A percentile compares a stretch with the other conserved stretches of the same genome.
Evolutionary conservation across 1,284 basidiomycete genomes (phyloP).

Genomic region (Apiotrichum brassicae): DNA sequence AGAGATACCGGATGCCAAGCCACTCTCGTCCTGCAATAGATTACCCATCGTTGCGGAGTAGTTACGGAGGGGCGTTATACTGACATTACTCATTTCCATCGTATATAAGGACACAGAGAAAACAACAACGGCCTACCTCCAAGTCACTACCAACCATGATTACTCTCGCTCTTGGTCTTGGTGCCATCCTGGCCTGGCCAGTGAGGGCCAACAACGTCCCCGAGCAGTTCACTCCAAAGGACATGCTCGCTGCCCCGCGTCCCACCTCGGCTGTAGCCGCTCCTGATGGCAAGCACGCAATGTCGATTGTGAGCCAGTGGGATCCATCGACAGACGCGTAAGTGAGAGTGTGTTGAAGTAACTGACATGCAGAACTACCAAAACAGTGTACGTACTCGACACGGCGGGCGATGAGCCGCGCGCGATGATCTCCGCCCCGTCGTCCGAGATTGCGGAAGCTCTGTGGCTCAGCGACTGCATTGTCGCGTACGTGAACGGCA

Average conservation of each 20-base stretch:
- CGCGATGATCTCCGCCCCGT: constrained; percentile 20
- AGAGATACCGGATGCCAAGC: no score
- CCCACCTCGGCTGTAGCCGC: constrained; percentile 64
- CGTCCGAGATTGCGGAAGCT: constrained; percentile 22
- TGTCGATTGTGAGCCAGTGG: constrained; percentile 64
- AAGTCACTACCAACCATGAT: no score
- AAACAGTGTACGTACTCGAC: constrained; percentile 54
- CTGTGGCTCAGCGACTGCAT: constrained; percentile 40
- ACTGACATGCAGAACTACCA: constrained; percentile 55
- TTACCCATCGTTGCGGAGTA: no score
- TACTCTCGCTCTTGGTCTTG: no score
- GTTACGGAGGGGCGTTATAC: no score
- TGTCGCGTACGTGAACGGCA: constrained; percentile 43
- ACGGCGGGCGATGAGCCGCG: constrained; percentile 8
- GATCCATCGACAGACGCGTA: constrained; percentile 64
- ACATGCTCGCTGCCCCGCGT: constrained; percentile 65
- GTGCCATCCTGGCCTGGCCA: background rate
- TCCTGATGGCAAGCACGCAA: constrained; percentile 57
- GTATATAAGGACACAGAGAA: no score
- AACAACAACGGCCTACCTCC: no score
- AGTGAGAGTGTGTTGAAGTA: constrained; percentile 33
- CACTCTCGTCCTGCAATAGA: no score
- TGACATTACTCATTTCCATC: no score
- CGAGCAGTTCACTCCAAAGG: constrained; percentile 58
- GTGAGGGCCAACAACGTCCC: background rate